Evolutionary conservation across 164 flowering plant genomes (phyloP).

Genomic region (Chloranthus sessilifolius): DNA sequence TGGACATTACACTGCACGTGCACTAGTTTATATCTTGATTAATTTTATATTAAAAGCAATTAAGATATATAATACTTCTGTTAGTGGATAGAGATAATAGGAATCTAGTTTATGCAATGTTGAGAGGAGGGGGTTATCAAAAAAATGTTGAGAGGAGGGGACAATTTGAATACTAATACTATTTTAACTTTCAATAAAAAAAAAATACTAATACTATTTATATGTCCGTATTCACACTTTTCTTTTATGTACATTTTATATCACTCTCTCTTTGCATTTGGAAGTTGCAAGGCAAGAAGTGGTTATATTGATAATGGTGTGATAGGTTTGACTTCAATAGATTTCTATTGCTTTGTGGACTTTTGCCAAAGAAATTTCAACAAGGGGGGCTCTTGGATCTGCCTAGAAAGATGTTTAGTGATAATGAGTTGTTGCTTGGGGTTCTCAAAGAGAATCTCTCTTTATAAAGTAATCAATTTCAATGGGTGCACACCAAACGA

Average conservation of each 20-base stretch:
- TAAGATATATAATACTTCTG: background rate
- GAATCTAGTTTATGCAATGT: too few species aligned
- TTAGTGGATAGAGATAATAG: slow-evolving; percentile 1
- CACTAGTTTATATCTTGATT: background rate
- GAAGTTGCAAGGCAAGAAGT: slow-evolving; percentile 5
- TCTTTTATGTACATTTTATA: too few species aligned
- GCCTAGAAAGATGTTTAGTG: background rate
- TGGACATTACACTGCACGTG: slow-evolving; percentile 4
- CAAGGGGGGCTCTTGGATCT: slow-evolving; percentile 3
- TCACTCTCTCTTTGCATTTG: slow-evolving; percentile 1
- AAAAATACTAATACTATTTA: background rate
- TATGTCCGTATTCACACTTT: too few species aligned
- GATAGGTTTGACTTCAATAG: slow-evolving; percentile 12
- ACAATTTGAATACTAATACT: slow-evolving; percentile 6
- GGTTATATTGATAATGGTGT: slow-evolving; percentile 5
- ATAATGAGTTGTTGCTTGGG: background rate
- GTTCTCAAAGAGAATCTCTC: slow-evolving; percentile 5
- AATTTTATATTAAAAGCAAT: background rate
- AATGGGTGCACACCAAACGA: background rate
- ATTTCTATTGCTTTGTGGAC: slow-evolving; percentile 5
- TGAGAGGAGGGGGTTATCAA: background rate
- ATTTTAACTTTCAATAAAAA: background rate
- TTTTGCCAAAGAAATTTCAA: slow-evolving; percentile 5
- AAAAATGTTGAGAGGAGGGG: background rate
- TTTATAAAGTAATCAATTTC: background rate